Evolutionary conservation across 176 grass and related monocot genomes (phyloP), one percentile per base, ranked within the genome.

Genomic region (Chrysopogon serrulatus): DNA sequence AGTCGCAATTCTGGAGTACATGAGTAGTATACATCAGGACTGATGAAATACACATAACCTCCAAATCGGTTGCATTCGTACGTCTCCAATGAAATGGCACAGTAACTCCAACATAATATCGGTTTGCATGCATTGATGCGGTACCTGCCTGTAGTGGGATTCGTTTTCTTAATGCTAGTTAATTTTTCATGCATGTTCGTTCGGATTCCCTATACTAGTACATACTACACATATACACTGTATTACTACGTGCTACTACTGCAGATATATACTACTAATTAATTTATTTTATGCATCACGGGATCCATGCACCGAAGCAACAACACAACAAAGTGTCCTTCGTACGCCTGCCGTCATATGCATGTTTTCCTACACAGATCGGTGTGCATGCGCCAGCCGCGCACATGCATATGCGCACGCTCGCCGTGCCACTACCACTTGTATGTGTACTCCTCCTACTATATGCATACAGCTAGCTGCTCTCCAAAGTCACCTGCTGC

Each of bases 301-400:
- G 33, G 33, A 70, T 30, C 56, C 47, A 67, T n/a, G 72, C 72
- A 8, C 41, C 21, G 5, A 36, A 81, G 36, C 11, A 28, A 10
- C 21, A 12, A 2, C 9, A 74, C 56, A 35, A 3, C 39, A 36
- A 33, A 27, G 81, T 83, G 54, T 73, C 39, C 39, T 21, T 67
- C 35, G 24, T 33, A 39, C 34, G 77, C 77, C 32, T 35, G 65
- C 39, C 68, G 26, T 4, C 30, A 5, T 54, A 62, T 40, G 59
- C 65, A 53, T 86, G 77, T 39, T 81, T 80, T 86, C 48, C 77
- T 40, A 81, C 26, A 65, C 68, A 2, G 45, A 35, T 75, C 3
- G 37, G 16, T 42, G 47, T 35, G 49, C 0, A 31, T 35, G 49
- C 0, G 28, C 19, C 47, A 11, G 21, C 64, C 9, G 13, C 13